Percentiles rank a stretch among this genome's conserved stretches.
Conservation (phyloP, 352 stramenopile genomes). For the Phytophthora boehmeriae region DNA sequence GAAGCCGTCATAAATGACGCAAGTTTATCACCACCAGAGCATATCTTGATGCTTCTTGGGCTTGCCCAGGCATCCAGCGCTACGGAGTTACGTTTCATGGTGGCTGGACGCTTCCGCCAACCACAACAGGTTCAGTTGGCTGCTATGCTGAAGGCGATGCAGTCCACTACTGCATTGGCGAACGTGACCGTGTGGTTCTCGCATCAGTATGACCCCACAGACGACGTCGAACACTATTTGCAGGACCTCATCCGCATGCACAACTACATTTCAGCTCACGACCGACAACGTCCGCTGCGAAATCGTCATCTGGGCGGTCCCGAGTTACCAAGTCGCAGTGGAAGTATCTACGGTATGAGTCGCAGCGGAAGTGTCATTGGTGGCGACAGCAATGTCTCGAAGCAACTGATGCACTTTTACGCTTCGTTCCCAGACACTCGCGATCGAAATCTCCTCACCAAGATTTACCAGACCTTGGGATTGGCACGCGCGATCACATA, state of each 20-base stretch:
- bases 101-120: slow-evolving; percentile 44
- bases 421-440: slow-evolving; percentile 42
- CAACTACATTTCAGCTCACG: slow-evolving; percentile 50
- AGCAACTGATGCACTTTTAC: slow-evolving; percentile 48
- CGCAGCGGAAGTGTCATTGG: neutral
- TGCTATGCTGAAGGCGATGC: slow-evolving; percentile 31
- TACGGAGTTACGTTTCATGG: slow-evolving; percentile 42
- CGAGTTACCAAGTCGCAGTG: slow-evolving; percentile 7
- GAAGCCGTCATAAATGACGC: slow-evolving; percentile 1
- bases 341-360: neutral
- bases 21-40: slow-evolving; percentile 11
- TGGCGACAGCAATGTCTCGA: slow-evolving; percentile 13
- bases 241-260: slow-evolving; percentile 65
- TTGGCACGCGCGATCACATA: slow-evolving; percentile 38
- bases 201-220: slow-evolving; percentile 56
- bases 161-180: slow-evolving; percentile 18
- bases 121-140: slow-evolving; percentile 50
- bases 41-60: slow-evolving; percentile 48
- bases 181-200: slow-evolving; percentile 55
- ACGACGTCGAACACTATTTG: slow-evolving; percentile 65
- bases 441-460: slow-evolving; percentile 53
- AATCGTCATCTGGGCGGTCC: slow-evolving; percentile 20
- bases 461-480: slow-evolving; percentile 61
- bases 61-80: slow-evolving; percentile 39
- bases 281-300: slow-evolving; percentile 30